Evolutionary conservation across 257 asterid species (phyloP).

Genomic region (Scutellaria galericulata): DNA sequence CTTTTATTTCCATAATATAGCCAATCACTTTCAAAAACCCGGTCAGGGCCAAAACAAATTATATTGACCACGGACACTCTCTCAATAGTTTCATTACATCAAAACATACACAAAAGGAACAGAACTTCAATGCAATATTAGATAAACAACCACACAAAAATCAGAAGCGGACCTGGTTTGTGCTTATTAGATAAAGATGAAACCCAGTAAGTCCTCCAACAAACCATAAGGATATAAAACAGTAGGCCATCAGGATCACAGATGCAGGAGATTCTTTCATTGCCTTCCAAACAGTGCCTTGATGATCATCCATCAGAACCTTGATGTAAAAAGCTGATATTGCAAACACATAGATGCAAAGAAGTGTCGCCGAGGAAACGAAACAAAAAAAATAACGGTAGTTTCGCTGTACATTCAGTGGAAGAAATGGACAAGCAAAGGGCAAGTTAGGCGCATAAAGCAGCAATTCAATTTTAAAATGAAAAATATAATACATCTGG

Average conservation of each 20-base stretch:
- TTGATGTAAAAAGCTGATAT: conserved; percentile 87
- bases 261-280: conserved; percentile 97
- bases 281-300: conserved; percentile 91
- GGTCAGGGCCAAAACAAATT: no score
- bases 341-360: conserved; percentile 88
- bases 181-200: conserved; percentile 86
- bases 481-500: conserved; percentile 1
- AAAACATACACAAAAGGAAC: conserved; percentile 12
- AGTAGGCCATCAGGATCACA: conserved; percentile 75
- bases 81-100: conserved; percentile 17
- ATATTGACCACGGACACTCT: background rate
- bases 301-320: conserved; percentile 80
- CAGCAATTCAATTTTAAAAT: conserved; percentile 26
- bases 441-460: conserved; percentile 32
- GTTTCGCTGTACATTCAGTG: conserved; percentile 76
- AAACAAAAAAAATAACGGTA: conserved; percentile 94
- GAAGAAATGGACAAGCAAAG: conserved; percentile 26
- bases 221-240: conserved; percentile 97
- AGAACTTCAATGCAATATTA: conserved; percentile 3
- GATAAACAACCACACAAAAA: conserved; percentile 31
- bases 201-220: conserved; percentile 99
- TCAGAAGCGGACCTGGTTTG: conserved; percentile 80
- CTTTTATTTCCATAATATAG: no score
- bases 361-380: conserved; percentile 87
- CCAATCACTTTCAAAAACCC: no score